Evolutionary conservation across 192 early-diverging fungal genomes (phyloP).

Genomic region (Entomortierella beljakovae): DNA sequence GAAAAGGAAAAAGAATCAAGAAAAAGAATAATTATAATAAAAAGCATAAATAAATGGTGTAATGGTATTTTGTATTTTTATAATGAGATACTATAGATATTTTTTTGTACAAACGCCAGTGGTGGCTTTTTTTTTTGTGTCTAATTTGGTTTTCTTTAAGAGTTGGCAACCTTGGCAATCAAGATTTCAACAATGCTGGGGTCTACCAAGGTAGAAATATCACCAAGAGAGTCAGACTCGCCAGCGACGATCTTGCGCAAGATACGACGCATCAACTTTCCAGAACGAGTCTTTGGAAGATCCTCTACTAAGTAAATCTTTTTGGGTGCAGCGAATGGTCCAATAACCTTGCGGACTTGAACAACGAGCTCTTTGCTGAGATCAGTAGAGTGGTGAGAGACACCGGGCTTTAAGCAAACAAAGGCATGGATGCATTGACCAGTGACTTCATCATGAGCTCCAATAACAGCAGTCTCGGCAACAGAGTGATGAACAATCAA

Average conservation of each 20-base stretch:
- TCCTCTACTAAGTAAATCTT: constrained; percentile 86
- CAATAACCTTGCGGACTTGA: constrained; percentile 91
- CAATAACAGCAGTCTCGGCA: constrained; percentile 93
- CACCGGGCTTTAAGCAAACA: constrained; percentile 79
- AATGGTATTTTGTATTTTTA: too few relatives aligned
- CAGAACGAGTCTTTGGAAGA: constrained; percentile 95
- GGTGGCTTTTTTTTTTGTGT: too few relatives aligned
- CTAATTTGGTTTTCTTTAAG: constrained; percentile 26
- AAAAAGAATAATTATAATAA: not conserved
- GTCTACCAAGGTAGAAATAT: constrained; percentile 89
- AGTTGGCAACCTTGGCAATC: constrained; percentile 53
- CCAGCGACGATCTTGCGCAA: constrained; percentile 92
- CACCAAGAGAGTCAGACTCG: constrained; percentile 89
- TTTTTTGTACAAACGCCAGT: too few relatives aligned
- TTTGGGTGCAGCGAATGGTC: constrained; percentile 93
- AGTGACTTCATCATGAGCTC: constrained; percentile 87
- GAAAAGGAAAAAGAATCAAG: too few relatives aligned
- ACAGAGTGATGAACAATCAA: constrained; percentile 82
- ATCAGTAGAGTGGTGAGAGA: constrained; percentile 54
- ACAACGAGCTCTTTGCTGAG: constrained; percentile 71
- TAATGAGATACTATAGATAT: too few relatives aligned
- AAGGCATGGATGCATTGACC: constrained; percentile 93
- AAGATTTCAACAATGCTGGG: constrained; percentile 60
- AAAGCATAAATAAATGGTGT: not conserved
- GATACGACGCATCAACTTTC: constrained; percentile 97